Evolutionary conservation across 345 rosid species (phyloP).

Genomic region (Lepidium aucheri): DNA sequence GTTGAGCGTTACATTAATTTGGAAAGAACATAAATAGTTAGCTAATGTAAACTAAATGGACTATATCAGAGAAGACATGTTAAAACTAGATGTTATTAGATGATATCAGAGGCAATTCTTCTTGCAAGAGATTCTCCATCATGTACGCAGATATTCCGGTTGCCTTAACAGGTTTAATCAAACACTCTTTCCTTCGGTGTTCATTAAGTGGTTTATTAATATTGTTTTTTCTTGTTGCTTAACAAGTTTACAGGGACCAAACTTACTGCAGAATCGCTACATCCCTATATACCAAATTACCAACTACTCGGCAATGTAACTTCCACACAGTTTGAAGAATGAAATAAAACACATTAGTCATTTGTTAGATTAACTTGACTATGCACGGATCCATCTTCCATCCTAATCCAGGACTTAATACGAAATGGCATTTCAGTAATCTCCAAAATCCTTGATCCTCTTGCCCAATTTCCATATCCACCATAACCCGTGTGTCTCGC

Average conservation of each 20-base stretch:
- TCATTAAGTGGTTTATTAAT: too few species aligned
- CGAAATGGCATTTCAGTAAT: slow-evolving; percentile 51
- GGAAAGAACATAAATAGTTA: background rate
- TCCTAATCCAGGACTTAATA: slow-evolving; percentile 77
- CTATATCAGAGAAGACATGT: background rate
- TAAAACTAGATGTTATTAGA: slow-evolving; percentile 3
- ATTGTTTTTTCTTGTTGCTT: too few species aligned
- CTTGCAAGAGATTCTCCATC: background rate
- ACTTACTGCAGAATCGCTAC: background rate
- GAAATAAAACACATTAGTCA: background rate
- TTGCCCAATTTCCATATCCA: slow-evolving; percentile 75
- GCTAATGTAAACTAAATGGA: background rate
- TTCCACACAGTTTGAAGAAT: too few species aligned
- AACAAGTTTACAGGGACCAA: background rate
- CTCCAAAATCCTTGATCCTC: slow-evolving; percentile 83
- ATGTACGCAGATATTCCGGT: background rate
- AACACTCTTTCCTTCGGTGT: too few species aligned
- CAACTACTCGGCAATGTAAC: too few species aligned
- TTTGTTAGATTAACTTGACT: slow-evolving; percentile 46
- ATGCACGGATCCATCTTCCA: slow-evolving; percentile 67
- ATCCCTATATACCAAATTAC: background rate
- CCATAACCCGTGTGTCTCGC: slow-evolving; percentile 88
- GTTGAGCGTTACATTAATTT: background rate
- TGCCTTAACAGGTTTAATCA: background rate
- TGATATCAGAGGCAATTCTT: background rate